Evolutionary conservation across 768 basidiomycete genomes (phyloP).

Genomic region (Suillus cothurnatus): DNA sequence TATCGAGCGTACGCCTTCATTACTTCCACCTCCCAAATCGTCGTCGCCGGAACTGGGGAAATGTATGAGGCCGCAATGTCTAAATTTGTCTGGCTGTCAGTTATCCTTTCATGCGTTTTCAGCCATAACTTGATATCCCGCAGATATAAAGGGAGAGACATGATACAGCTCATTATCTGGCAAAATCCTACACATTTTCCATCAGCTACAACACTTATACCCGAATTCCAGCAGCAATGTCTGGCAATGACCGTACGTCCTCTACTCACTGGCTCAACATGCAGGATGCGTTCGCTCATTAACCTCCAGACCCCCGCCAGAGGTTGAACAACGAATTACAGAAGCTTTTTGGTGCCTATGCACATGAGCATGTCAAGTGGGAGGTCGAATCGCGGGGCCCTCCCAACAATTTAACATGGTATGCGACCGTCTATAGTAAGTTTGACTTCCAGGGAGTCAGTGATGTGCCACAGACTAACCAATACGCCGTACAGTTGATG

Average conservation of each 20-base stretch:
- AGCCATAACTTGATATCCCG: not conserved
- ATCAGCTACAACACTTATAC: not conserved
- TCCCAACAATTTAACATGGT: not conserved
- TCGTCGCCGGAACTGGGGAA: not conserved
- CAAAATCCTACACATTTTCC: not conserved
- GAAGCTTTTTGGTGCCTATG: not conserved
- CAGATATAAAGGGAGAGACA: not conserved
- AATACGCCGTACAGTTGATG: not conserved
- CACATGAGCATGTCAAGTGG: not conserved
- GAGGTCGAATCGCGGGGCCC: not conserved
- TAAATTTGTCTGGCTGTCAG: not conserved
- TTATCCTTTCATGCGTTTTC: not conserved
- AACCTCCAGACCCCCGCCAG: not conserved
- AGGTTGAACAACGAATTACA: not conserved
- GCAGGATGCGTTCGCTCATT: not conserved
- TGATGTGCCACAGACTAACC: not conserved
- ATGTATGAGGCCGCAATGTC: not conserved
- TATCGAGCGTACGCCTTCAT: not conserved
- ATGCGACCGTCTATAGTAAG: not conserved
- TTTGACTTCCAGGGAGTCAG: too few species aligned
- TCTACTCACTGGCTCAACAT: not conserved
- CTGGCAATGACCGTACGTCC: not conserved
- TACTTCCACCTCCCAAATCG: not conserved
- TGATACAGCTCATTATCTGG: not conserved
- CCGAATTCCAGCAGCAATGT: not conserved